Evolutionary conservation across 257 asterid genomes (phyloP), one percentile per base, ranked within the genome.

Genomic region (Rehmannia glutinosa): DNA sequence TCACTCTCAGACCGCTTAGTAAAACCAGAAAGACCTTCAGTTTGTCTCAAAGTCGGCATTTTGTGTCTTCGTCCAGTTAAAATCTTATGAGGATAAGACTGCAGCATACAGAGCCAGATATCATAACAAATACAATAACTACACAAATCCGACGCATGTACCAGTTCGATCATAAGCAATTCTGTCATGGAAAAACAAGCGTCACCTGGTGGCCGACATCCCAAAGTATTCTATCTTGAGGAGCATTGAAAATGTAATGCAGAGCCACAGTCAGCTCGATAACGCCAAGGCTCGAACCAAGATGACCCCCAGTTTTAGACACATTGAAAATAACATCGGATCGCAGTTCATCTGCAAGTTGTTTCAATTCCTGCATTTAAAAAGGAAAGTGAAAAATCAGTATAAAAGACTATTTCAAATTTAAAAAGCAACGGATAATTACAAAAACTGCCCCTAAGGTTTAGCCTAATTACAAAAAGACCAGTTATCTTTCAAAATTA

Each of bases 191-290:
- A 8, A 41, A 68, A 41, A 8, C 0, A 8, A 41, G 9, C 17
- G 32, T 74, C 64, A 92, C 99, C 94, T 90, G 99, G 72, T 93
- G 99, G 49, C 99, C 99, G 69, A 93, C 99, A 81, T 93, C 99
- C 97, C 96, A 93, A n/a, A 93, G 85, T 36, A 93, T 82, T 67
- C 82, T 80, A 84, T 93, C 99, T 69, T 86, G 87, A 30, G 99
- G 99, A 51, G 96, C 82, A 72, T 82, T 88, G 82, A 93, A 93
- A 39, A 93, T 87, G 75, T 84, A 93, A 73, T 93, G 99, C 68
- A 93, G 97, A 42, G 97, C 96, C 76, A 93, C 96, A 0, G 99
- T 93, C 5, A 93, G 94, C 86, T 93, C 99, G 62, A 90, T 81
- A 58, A 93, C 99, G 42, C 99, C 99, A 4, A 93, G 96, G 78